A percentile compares a stretch with the other conserved stretches of the same genome.
These are phyloP conservation scores for Roridomyces roridus DNA, from an alignment of 768 basidiomycete species.

Conservation along the genomic window DNA sequence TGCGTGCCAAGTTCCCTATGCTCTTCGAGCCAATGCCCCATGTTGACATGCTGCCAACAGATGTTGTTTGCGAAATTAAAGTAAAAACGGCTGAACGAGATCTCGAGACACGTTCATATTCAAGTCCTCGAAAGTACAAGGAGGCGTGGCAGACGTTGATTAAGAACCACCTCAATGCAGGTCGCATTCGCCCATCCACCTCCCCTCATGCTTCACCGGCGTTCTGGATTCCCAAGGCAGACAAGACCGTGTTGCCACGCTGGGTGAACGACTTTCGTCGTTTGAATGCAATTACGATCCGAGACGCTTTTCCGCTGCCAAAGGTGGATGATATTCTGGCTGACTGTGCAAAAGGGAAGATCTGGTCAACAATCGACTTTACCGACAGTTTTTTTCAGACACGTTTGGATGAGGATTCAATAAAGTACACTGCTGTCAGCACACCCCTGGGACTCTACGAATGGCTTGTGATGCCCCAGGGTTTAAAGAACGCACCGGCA, in stretches of 20 bases:
- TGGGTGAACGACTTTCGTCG: constrained; percentile 43
- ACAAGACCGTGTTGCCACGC: constrained; percentile 31
- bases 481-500: constrained; percentile 29
- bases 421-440: constrained; percentile 37
- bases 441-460: constrained; percentile 45
- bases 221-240: constrained; percentile 44
- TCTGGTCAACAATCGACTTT: constrained; percentile 43
- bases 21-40: constrained; percentile 28
- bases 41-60: constrained; percentile 22
- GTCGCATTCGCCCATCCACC: constrained; percentile 31
- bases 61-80: constrained; percentile 22
- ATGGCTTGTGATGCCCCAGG: constrained; percentile 31
- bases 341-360: constrained; percentile 39
- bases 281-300: constrained; percentile 37
- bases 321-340: constrained; percentile 36
- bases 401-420: constrained; percentile 31
- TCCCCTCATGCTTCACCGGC: constrained; percentile 38
- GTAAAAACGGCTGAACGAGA: constrained; percentile 25
- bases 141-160: constrained; percentile 34
- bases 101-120: constrained; percentile 25
- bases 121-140: constrained; percentile 36
- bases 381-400: constrained; percentile 47
- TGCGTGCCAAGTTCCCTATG: constrained; percentile 21
- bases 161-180: constrained; percentile 34
- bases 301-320: constrained; percentile 36